Base-by-base conservation (phyloP, 2,329 filamentous ascomycete genomes). In the Trichoderma sp. region DNA sequence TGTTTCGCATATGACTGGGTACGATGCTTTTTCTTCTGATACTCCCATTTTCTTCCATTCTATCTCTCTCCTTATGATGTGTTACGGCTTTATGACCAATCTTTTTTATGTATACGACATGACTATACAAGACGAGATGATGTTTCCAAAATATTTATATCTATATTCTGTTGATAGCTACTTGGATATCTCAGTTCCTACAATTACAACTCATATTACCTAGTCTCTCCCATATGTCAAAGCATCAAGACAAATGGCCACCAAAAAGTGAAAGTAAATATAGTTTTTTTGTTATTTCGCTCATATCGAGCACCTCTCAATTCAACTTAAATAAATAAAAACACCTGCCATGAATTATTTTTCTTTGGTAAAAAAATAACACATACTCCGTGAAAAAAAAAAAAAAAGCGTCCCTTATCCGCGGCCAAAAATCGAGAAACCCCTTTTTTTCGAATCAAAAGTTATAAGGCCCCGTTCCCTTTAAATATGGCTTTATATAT, bases 81-180 rank as follows among this genome's bases (percentile, higher is more conserved):
- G 63, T 66, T 59, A 66, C 63, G 63, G 39, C 52, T 54, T 66
- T 66, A 66, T 66, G 63, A 66, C 61, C 56, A 32, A 51, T 59
- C 34, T 54, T 55, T 55, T 55, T n/a, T 32, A 8, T 66, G 39
- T 59, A 59, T 32, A 43, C 16, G 28, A 51, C 46, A 64, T 58
- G 54, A 58, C 37, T 34, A 46, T 34, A 54, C 63, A 58, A 66
- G 54, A 43, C n/a, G 56, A 59, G n/a, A 59, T 26, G 21, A 21
- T 24, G 56, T 28, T 59, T 59, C 34, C 34, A n/a, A 59, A 24
- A 37, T 21, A 59, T 39, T n/a, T 59, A 58, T 37, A 58, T 37
- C 30, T 10, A 37, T 43, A 39, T 39, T 24, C 56, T 13, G 11
- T 49, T 28, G 28, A 30, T 58, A 49, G 54, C 4, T 49, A 66